Evolutionary conservation across 2,329 filamentous ascomycete species (phyloP).

Genomic region (Trichoderma citrinoviride): DNA sequence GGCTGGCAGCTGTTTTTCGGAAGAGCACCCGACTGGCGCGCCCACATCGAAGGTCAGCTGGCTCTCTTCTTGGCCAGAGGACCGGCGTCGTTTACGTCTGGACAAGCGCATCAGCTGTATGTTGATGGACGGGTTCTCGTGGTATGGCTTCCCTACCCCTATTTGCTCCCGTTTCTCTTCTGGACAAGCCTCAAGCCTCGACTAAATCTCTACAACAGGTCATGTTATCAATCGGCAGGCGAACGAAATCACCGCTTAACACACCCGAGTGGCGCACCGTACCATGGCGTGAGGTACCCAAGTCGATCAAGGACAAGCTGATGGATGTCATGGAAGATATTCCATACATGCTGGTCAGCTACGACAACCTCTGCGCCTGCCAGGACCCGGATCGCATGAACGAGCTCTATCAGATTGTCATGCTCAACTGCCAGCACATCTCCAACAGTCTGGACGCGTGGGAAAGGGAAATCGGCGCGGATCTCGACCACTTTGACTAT

Average conservation of each 20-base stretch:
- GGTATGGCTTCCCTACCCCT: slow-evolving; percentile 14
- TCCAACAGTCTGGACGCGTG: slow-evolving; percentile 16
- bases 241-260: slow-evolving; percentile 29
- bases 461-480: slow-evolving; percentile 20
- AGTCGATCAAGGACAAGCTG: slow-evolving; percentile 33
- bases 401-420: slow-evolving; percentile 8
- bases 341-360: slow-evolving; percentile 29
- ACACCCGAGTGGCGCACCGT: slow-evolving; percentile 34
- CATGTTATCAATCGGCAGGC: slow-evolving; percentile 23
- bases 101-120: slow-evolving; percentile 26
- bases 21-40: slow-evolving; percentile 21
- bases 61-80: slow-evolving; percentile 23
- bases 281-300: slow-evolving; percentile 33
- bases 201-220: slow-evolving; percentile 9
- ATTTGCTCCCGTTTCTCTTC: too few relatives aligned
- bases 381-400: slow-evolving; percentile 8
- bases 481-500: slow-evolving; percentile 22
- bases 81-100: slow-evolving; percentile 20
- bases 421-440: slow-evolving; percentile 22
- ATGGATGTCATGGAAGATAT: slow-evolving; percentile 34
- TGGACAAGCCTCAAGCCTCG: too few relatives aligned
- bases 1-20: slow-evolving; percentile 11
- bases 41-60: slow-evolving; percentile 24
- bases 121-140: slow-evolving; percentile 27
- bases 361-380: slow-evolving; percentile 29